Evolutionary conservation across 148 eudicot genomes (phyloP), one percentile per base, ranked within the genome.

Genomic region (Cornus controversa): DNA sequence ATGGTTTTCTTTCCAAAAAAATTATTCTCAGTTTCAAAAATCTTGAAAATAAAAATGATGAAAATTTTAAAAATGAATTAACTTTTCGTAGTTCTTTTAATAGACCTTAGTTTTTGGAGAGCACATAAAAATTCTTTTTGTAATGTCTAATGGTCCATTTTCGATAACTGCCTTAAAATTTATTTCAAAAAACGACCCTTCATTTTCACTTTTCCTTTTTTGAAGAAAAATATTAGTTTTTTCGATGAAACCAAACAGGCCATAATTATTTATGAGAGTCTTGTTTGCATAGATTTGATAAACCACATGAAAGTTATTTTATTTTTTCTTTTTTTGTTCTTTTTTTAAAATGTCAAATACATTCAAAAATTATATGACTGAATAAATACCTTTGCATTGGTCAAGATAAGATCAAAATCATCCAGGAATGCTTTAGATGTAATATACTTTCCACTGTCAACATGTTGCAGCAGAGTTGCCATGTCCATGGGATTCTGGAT

Each of bases 401-500:
- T 77, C 81, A 96, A 75, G 69, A 96, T 93, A 72, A 96, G 91
- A 81, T 96, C 99, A 80, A 96, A 89, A 86, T 96, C 99, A 80
- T 87, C 97, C 84, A 88, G 73, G 82, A 92, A 96, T 57, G 93
- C 84, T 83, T 89, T 86, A 77, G 90, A 90, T n/a, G 88, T 85
- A 60, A 89, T 84, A 79, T 93, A 96, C 74, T 85, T 90, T 57
- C 99, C 99, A 84, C 91, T 84, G 78, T 96, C 99, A 58, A 96
- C 99, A 78, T 79, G 93, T 86, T 93, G 99, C 82, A 96, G 85
- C 75, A 96, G 72, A 45, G 95, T 92, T 53, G 98, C 97, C 78
- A 96, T 83, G 76, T 96, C 99, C 99, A 96, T 96, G 22, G 99
- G 99, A 63, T 84, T 90, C 84, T 93, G 98, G 78, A 96, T 91